Evolutionary conservation across 139 green algal genomes (phyloP), one percentile per base, ranked within the genome.

Genomic region (Volvox africanus): DNA sequence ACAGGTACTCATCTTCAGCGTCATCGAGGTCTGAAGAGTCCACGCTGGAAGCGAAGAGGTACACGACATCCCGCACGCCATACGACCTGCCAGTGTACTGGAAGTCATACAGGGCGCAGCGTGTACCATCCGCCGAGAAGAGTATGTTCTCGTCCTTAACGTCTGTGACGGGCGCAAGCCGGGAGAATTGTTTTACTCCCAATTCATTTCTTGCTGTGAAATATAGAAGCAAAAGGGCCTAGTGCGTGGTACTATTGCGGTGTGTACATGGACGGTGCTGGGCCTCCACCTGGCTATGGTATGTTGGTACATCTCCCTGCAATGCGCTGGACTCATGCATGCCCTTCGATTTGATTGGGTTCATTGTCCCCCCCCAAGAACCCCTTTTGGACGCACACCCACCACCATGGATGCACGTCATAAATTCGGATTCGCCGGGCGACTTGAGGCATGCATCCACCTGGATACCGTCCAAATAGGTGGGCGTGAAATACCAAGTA

Each of bases 111-210:
- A 65, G 65, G 17, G 86, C 89, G 73, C 89, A 93, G 18, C 36
- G 32, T 0, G 44, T 55, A 36, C 61, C 78, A 26, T 79, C 86
- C 0, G 61, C 55, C 2, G 44, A 73, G 80, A 96, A 96, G n/a
- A 97, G 71, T 1, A 97, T 24, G 89, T 97, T 96, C 13, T 87
- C 95, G 6, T 71, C 78, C 82, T 97, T 97, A 83, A 94, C 93
- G 71, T 97, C 94, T 37, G 21, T 2, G 91, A 79, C 1, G 1
- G 28, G 26, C 44, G 44, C 44, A 9, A 14, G 44, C 5, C 44
- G 44, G 44, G 44, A 55, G 44, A 55, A 55, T 14, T 9, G 9
- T 14, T 55, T 9, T 9, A 55, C 5, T 55, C 9, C n/a, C 44
- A 55, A 55, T 55, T 55, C 44, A 55, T 5, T 14, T 55, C 44